Conservation (phyloP, 2,329 filamentous ascomycete genomes). For the Cladophialophora carrionii region DNA sequence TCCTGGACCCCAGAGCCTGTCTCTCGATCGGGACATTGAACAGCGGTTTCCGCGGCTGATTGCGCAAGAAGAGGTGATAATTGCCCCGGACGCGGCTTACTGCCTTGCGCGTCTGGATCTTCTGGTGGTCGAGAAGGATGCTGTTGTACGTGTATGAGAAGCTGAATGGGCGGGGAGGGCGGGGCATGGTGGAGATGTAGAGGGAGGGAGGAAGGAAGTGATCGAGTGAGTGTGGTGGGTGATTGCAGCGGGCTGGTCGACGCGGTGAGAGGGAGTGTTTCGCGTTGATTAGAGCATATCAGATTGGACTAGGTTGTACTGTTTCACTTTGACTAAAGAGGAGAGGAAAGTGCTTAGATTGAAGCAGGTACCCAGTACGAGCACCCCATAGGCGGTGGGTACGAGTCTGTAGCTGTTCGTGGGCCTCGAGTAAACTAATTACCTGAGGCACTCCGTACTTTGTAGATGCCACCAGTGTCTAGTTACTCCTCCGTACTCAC, state of each 20-base stretch:
- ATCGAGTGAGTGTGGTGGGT: neutral
- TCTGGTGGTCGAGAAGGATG: slow-evolving; percentile 36
- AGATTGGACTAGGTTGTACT: neutral
- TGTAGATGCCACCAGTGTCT: too few species aligned
- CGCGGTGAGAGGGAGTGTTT: neutral
- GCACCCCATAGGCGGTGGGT: neutral
- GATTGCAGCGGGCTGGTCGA: neutral
- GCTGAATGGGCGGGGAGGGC: slow-evolving; percentile 24
- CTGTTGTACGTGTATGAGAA: slow-evolving; percentile 37
- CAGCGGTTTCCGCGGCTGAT: slow-evolving; percentile 35
- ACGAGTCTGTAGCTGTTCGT: neutral
- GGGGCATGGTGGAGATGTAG: slow-evolving; percentile 9
- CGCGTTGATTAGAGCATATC: too few species aligned
- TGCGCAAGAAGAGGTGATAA: slow-evolving; percentile 38
- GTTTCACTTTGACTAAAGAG: neutral
- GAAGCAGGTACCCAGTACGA: too few species aligned
- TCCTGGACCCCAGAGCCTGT: slow-evolving; percentile 23
- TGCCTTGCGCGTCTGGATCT: slow-evolving; percentile 33
- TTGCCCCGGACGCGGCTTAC: slow-evolving; percentile 35
- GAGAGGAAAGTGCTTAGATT: neutral
- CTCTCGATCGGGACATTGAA: slow-evolving; percentile 16
- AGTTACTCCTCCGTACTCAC: too few species aligned
- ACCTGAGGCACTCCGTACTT: too few species aligned
- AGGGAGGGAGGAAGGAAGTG: too few species aligned
- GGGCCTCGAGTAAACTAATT: too few species aligned